phyloP scores from a whole-genome alignment of 2,329 filamentous ascomycete species.

The Chaetothyriales sp. region DNA sequence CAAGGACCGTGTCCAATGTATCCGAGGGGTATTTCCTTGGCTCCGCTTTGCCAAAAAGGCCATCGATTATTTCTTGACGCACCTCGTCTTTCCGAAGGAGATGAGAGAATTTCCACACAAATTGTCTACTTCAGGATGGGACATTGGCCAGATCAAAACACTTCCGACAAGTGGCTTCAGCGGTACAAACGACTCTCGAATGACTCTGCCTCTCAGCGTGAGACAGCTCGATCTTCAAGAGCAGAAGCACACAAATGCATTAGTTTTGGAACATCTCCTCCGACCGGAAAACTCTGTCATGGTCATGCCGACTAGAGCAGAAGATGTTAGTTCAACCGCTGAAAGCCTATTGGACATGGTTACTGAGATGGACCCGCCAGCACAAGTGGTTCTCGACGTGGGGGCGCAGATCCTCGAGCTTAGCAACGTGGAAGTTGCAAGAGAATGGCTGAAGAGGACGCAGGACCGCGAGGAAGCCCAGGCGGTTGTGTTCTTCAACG shows the following conservation, averaged over 20 bases:
- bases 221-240: conserved; percentile 40
- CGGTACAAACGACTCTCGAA: conserved; percentile 51
- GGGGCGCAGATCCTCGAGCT: conserved; percentile 57
- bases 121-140: conserved; percentile 54
- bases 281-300: conserved; percentile 34
- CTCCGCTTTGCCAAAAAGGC: conserved; percentile 39
- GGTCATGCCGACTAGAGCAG: conserved; percentile 9
- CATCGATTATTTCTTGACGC: conserved; percentile 50
- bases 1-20: conserved; percentile 39
- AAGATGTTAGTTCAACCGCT: conserved; percentile 21
- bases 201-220: conserved; percentile 44
- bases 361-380: conserved; percentile 23
- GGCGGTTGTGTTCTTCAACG: conserved; percentile 43
- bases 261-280: conserved; percentile 48
- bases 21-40: conserved; percentile 37
- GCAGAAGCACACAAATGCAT: conserved; percentile 53
- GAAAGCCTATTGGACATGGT: conserved; percentile 36
- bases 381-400: conserved; percentile 54
- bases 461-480: conserved; percentile 20
- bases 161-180: conserved; percentile 49
- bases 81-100: conserved; percentile 47
- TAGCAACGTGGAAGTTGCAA: conserved; percentile 41
- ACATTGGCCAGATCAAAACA: conserved; percentile 38
- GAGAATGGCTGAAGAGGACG: conserved; percentile 35
- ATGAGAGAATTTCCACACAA: conserved; percentile 51